Conservation (phyloP, 2,329 filamentous ascomycete genomes). For the Cryphonectria naterciae region DNA sequence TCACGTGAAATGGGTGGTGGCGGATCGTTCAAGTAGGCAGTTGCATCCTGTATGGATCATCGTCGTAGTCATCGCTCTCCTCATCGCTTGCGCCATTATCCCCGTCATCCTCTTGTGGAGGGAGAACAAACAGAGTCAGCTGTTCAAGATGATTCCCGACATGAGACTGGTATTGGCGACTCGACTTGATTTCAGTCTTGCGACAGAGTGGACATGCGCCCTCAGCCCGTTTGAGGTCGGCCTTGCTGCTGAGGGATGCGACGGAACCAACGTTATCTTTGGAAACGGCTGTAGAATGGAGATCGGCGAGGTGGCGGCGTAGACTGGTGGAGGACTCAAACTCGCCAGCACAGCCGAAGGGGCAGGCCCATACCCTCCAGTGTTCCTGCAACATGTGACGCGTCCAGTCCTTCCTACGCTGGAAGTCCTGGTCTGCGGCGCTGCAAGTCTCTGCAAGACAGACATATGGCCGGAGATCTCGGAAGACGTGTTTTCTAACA, state of each 20-base stretch:
- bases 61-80: not conserved
- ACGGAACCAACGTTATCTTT: not conserved
- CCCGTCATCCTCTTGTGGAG: not conserved
- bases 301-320: not conserved
- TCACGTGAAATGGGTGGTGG: not conserved
- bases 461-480: not conserved
- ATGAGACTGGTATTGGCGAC: conserved; percentile 13
- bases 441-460: not conserved
- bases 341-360: not conserved
- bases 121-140: conserved; percentile 2
- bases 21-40: not conserved
- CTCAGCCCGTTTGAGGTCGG: not conserved
- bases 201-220: conserved; percentile 6
- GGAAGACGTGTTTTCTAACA: conserved; percentile 16
- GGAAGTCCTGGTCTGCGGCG: not conserved
- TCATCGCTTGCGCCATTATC: not conserved
- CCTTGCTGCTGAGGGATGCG: conserved; percentile 1
- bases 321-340: not conserved
- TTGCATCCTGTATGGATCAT: not conserved
- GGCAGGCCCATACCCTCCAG: conserved; percentile 7
- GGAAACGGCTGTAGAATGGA: not conserved
- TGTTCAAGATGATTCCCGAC: conserved; percentile 12
- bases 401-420: conserved; percentile 10
- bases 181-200: not conserved
- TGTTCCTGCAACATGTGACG: conserved; percentile 15